Conservation (phyloP, 192 early-diverging fungal genomes). For the Glomus cerebriforme region DNA sequence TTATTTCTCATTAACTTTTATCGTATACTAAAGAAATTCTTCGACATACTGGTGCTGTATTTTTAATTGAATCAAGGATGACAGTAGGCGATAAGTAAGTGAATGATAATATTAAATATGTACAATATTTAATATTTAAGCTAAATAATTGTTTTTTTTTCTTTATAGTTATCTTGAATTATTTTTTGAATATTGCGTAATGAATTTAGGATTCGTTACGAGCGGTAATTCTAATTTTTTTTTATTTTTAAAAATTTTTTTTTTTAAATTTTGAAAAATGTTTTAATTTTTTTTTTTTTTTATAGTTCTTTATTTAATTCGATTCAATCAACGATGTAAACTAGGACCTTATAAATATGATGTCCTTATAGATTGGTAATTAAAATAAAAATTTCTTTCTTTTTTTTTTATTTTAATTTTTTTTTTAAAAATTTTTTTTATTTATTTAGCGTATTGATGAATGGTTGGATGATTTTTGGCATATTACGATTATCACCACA, state of each 20-base stretch:
- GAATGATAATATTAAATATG: neutral
- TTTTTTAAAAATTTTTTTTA: too few relatives aligned
- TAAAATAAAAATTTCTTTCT: too few relatives aligned
- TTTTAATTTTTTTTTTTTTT: too few relatives aligned
- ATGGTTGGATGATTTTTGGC: neutral
- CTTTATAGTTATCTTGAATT: neutral
- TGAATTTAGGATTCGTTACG: neutral
- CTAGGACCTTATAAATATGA: neutral
- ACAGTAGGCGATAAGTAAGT: neutral
- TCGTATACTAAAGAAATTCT: neutral
- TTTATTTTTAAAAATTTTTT: too few relatives aligned
- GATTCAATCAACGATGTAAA: neutral
- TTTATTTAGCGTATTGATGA: neutral
- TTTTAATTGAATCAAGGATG: neutral
- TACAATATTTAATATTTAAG: too few relatives aligned
- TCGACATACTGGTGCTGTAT: neutral
- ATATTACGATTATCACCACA: neutral
- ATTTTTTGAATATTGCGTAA: neutral
- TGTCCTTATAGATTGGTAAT: neutral
- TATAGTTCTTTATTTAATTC: neutral
- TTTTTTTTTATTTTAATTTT: too few relatives aligned
- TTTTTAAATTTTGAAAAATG: too few relatives aligned
- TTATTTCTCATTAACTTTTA: too few relatives aligned
- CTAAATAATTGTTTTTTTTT: too few relatives aligned
- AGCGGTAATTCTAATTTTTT: neutral